phyloP scores from a whole-genome alignment of 2,329 filamentous ascomycete genomes.

The Talaromyces piceae region DNA sequence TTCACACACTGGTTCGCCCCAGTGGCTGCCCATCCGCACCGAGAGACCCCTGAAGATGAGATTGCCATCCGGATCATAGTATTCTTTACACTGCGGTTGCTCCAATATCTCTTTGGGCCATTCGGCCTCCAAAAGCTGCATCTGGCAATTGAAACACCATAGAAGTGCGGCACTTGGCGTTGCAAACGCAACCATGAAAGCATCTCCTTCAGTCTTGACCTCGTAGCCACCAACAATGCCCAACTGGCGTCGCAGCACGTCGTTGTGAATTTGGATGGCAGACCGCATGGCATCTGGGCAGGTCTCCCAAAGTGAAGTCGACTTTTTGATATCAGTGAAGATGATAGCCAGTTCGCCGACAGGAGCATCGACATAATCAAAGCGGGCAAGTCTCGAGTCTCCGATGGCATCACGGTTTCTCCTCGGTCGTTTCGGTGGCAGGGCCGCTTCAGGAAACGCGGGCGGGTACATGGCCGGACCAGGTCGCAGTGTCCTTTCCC shows the following conservation, averaged over 20 bases:
- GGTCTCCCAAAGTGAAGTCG: constrained; percentile 90
- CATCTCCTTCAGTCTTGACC: constrained; percentile 98
- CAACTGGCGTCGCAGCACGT: constrained; percentile 88
- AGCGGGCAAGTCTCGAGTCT: constrained; percentile 77
- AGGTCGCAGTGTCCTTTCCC: constrained; percentile 24
- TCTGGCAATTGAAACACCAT: constrained; percentile 95
- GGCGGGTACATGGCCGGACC: constrained; percentile 53
- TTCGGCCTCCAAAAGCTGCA: constrained; percentile 73
- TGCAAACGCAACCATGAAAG: constrained; percentile 98
- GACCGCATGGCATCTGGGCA: constrained; percentile 93
- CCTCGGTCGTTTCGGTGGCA: constrained; percentile 57
- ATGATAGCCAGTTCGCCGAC: constrained; percentile 87
- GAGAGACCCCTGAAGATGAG: constrained; percentile 91
- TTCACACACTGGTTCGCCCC: constrained; percentile 88
- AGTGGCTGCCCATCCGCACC: constrained; percentile 96
- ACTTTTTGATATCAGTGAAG: constrained; percentile 99
- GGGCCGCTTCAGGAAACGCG: constrained; percentile 57
- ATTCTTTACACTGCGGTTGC: constrained; percentile 74
- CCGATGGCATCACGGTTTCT: constrained; percentile 52
- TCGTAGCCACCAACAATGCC: constrained; percentile 94
- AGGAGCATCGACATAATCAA: constrained; percentile 88
- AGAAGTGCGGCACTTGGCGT: constrained; percentile 89
- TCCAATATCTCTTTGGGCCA: constrained; percentile 93
- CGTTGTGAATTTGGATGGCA: constrained; percentile 95
- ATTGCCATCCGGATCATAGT: constrained; percentile 74